Percentiles rank a stretch among this genome's conserved stretches.
These are phyloP conservation scores for Cladosporium oxysporum DNA, from an alignment of 2,329 filamentous ascomycete species.

Conservation along the genomic window DNA sequence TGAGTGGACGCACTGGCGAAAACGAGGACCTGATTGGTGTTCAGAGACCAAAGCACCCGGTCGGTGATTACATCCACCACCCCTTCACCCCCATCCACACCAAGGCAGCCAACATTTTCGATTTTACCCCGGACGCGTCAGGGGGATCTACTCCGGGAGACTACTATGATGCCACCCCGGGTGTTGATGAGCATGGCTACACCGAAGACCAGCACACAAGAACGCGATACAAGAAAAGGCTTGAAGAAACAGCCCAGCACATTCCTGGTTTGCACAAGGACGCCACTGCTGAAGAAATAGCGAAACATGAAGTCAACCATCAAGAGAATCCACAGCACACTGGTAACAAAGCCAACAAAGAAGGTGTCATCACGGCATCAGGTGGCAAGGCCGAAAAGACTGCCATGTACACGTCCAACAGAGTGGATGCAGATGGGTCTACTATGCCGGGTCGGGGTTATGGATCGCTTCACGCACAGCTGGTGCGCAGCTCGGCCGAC, in stretches of 20 bases:
- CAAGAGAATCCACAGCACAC: slow-evolving; percentile 37
- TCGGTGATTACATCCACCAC: slow-evolving; percentile 83
- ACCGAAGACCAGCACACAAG: slow-evolving; percentile 33
- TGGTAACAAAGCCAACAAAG: slow-evolving; percentile 36
- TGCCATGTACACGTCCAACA: slow-evolving; percentile 31
- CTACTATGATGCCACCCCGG: slow-evolving; percentile 33
- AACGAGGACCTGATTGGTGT: slow-evolving; percentile 87
- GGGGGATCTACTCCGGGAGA: slow-evolving; percentile 20
- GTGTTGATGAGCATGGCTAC: slow-evolving; percentile 37
- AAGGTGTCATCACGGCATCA: slow-evolving; percentile 36
- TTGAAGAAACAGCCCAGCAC: slow-evolving; percentile 26
- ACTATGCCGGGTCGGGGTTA: slow-evolving; percentile 10
- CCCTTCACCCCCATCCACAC: slow-evolving; percentile 68
- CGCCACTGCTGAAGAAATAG: slow-evolving; percentile 16
- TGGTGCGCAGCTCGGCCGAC: slow-evolving; percentile 87
- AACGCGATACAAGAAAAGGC: slow-evolving; percentile 31
- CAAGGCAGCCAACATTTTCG: slow-evolving; percentile 54
- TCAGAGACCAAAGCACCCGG: slow-evolving; percentile 83
- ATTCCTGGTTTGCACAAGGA: slow-evolving; percentile 24
- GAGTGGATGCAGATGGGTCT: slow-evolving; percentile 24
- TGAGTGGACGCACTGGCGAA: slow-evolving; percentile 73
- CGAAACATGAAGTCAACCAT: slow-evolving; percentile 21
- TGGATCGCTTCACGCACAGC: slow-evolving; percentile 77
- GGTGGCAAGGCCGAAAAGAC: slow-evolving; percentile 35
- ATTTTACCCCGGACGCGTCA: slow-evolving; percentile 1